Evolutionary conservation across 176 grass and related monocot genomes (phyloP).

Genomic region (Oryza officinalis): DNA sequence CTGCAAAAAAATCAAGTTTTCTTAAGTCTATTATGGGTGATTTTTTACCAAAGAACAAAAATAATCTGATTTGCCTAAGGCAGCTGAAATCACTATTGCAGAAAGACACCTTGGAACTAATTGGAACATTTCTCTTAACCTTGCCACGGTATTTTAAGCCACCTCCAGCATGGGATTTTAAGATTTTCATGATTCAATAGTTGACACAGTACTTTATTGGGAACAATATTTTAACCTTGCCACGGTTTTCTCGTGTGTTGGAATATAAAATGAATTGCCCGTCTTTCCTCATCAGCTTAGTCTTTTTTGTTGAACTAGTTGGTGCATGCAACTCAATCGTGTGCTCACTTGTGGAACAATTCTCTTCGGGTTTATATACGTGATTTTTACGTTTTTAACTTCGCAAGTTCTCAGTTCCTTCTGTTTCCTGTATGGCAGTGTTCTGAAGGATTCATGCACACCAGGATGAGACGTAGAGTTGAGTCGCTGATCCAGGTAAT

Average conservation of each 20-base stretch:
- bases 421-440: slow-evolving; percentile 57
- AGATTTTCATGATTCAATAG: not conserved
- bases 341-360: not conserved
- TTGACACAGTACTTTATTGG: not conserved
- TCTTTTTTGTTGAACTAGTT: no score
- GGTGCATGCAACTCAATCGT: no score
- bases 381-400: slow-evolving; percentile 19
- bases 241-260: not conserved
- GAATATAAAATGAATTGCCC: no score
- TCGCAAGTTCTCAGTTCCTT: slow-evolving; percentile 17
- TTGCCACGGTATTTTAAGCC: not conserved
- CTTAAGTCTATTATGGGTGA: not conserved
- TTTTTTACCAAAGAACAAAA: not conserved
- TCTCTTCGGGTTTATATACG: not conserved
- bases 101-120: not conserved
- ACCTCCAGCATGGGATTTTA: not conserved
- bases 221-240: not conserved
- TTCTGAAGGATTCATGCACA: slow-evolving; percentile 99
- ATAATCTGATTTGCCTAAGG: not conserved
- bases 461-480: slow-evolving; percentile 97
- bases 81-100: not conserved
- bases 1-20: not conserved
- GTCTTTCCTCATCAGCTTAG: no score
- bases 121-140: not conserved
- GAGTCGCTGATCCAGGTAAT: slow-evolving; percentile 92